Base-by-base conservation (phyloP, 2,329 filamentous ascomycete species). In the Penicillium decumbens region DNA sequence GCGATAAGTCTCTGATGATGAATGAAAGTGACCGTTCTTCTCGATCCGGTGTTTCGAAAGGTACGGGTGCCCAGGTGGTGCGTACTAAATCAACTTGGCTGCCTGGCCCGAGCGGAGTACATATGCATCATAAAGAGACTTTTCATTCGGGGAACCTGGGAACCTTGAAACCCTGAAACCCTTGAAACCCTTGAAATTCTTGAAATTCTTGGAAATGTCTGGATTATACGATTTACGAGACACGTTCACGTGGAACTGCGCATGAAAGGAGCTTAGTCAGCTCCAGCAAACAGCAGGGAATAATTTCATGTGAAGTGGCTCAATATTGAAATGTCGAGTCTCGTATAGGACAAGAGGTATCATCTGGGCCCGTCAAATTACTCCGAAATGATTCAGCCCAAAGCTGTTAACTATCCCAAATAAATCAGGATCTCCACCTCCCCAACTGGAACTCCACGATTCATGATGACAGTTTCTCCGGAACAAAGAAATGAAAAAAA, bases 351-450 rank as follows among this genome's bases (percentile, higher is more conserved):
- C 40, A 28, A 28, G 42, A 55, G 53, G 50, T 55, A 57, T 55
- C 49, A 55, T 55, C 39, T 45, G 49, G 39, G 52, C 30, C 45
- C 28, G 23, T 41, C 43, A 52, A 47, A 54, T 42, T 47, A 53
- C 51, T 54, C 56, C 56, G 46, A 57, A 56, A 60, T 50, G 49
- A 51, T 41, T 27, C 41, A 47, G 38, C 32, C 25, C 37, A 45
- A 33, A 45, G 41, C 43, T 44, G 47, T 35, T 32, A 38, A 29
- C 47, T 45, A 32, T 20, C 38, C 44, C 28, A 49, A 41, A 35
- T 43, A 20, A 40, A 40, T 41, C 35, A 39, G 12, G 13, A 30
- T 30, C 40, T 20, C 39, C 27, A 28, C 41, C 50, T 40, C 37
- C 29, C 29, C 35, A 10, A 40, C 40, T 32, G 23, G 39, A 50